phyloP scores from a whole-genome alignment of 2,329 filamentous ascomycete species.

The Trichoderma aggressivum region DNA sequence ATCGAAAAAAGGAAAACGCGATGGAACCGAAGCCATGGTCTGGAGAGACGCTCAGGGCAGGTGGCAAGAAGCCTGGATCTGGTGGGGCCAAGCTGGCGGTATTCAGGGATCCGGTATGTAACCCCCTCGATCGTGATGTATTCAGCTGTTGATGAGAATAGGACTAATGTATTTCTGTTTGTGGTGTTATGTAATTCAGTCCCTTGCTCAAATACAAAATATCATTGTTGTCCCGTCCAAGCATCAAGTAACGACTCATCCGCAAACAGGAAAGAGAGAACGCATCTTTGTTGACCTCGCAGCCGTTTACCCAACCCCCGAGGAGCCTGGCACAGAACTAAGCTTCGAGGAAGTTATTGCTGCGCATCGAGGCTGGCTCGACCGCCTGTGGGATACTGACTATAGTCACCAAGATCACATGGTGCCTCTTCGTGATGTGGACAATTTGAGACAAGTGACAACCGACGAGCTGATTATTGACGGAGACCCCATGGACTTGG shows the following conservation, averaged over 20 bases:
- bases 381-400: slow-evolving; percentile 54
- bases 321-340: slow-evolving; percentile 68
- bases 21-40: slow-evolving; percentile 85
- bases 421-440: slow-evolving; percentile 30
- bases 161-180: slow-evolving; percentile 78
- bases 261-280: slow-evolving; percentile 77
- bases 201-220: slow-evolving; percentile 59
- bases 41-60: slow-evolving; percentile 84
- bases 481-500: slow-evolving; percentile 45
- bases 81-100: slow-evolving; percentile 72
- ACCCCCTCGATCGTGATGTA: slow-evolving; percentile 37
- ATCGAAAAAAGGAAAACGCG: slow-evolving; percentile 91
- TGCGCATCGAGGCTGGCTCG: slow-evolving; percentile 65
- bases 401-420: slow-evolving; percentile 28
- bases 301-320: slow-evolving; percentile 75
- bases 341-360: slow-evolving; percentile 93
- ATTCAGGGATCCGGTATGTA: slow-evolving; percentile 87
- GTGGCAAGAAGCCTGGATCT: slow-evolving; percentile 69
- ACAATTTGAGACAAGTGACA: slow-evolving; percentile 31
- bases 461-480: slow-evolving; percentile 42
- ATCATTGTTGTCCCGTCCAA: slow-evolving; percentile 66
- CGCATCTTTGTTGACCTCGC: slow-evolving; percentile 84
- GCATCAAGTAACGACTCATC: slow-evolving; percentile 78
- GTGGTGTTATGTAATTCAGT: slow-evolving; percentile 50
- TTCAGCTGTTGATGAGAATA: slow-evolving; percentile 82